Evolutionary conservation across 1,284 basidiomycete genomes (phyloP), one percentile per base, ranked within the genome.

Genomic region (Microbotryum scabiosae): DNA sequence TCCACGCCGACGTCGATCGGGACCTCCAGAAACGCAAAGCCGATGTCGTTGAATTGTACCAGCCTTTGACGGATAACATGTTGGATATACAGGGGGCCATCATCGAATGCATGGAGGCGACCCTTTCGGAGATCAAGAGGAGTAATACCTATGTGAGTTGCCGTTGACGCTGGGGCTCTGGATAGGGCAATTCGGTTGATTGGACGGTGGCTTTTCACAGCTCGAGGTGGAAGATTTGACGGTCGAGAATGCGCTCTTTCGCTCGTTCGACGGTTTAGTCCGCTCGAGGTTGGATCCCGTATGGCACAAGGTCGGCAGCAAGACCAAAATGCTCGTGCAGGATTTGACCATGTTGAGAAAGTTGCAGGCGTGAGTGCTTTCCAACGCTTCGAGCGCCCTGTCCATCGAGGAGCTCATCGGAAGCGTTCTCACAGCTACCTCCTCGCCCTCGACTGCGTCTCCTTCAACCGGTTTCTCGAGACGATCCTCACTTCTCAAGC

Each of bases 231-330:
- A 98, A 67, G 92, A 97, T 68, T 80, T 97, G 62, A 93, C 84
- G 6, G 82, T 97, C 51, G 90, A 97, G 71, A 94, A 90, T 69
- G 90, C 91, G 0, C 92, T 98, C 70, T 97, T 97, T 76, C 83
- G 85, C 32, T 90, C 88, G 2, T 99, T 98, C 72, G 94, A 98
- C 71, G 79, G 84, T 25, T 81, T 96, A 56, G 91, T 97, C 1
- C 83, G 93, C 10, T 82, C 85, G 49, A 89, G 92, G 70, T 82
- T 98, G 5, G 89, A 96, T 73, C 83, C 92, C 0, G 86, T 97
- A 5, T 98, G 96, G 96, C 92, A 98, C 75, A 89, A 90, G 75
- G 90, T 97, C 28, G 90, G 91, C 1, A 84, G 88, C 4, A 86
- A 84, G 69, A 98, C 92, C 1, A 92, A 91, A 71, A 88, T 92